Base-by-base conservation (phyloP, 2,329 filamentous ascomycete species). In the Gremmenia infestans region DNA sequence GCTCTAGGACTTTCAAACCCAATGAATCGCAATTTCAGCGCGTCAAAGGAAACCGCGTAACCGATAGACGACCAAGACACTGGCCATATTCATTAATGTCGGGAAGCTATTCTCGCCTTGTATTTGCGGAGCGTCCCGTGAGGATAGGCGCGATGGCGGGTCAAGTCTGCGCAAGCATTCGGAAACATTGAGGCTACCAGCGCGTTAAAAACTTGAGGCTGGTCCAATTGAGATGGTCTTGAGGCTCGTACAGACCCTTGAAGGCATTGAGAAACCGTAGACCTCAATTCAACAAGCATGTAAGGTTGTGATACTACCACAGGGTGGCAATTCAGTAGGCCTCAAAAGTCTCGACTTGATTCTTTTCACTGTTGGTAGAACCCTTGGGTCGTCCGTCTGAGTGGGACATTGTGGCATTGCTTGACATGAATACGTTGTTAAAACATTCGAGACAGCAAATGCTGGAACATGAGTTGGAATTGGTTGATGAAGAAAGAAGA, bases 71-170 rank as follows among this genome's bases (percentile, higher is more conserved):
- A 63, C 59, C 62, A 57, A 58, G 57, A 57, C 55, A 61, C 36
- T 50, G 53, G 56, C 42, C 43, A 52, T 46, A 36, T n/a, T 53
- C 42, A 40, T 53, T 46, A 40, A 22, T 53, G 48, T 58, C 58
- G 61, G 58, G 56, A 60, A 60, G 37, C 57, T 63, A 61, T 59
- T 63, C 56, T 55, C 54, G 53, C 42, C 37, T 14, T 39, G 49
- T 52, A 28, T 48, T 28, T 28, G 49, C 58, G 58, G 56, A 52
- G 58, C 54, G 54, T 58, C 39, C 52, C 54, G 54, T 54, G 50
- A 54, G 55, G 50, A 55, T 57, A 63, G 61, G 58, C 64, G 64
- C 62, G 58, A 50, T 58, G 54, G 49, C 50, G 58, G 61, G 60
- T 51, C 55, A 58, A 57, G 52, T 54, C 43, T 42, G 56, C 48